Base-by-base conservation (phyloP, 371 early-diverging fungal genomes). In the Rhizopus microsporus region DNA sequence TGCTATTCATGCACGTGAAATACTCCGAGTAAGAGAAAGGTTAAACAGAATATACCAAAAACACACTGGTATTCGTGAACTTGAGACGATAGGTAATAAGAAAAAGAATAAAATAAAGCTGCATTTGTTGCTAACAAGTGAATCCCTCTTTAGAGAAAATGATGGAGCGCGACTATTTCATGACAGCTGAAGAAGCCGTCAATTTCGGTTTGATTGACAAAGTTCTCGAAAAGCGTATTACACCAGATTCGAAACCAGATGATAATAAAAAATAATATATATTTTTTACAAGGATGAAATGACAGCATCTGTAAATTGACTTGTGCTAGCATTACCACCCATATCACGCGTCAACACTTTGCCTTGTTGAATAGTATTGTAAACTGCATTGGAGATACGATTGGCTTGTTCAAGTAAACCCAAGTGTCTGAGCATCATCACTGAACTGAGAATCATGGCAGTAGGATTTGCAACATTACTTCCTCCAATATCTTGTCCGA, bases 1-100 rank as follows among this genome's bases (percentile, higher is more conserved):
- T 66, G 97, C 93, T 8, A 98, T 97, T 57, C 97, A 97, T 62
- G 98, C 98, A 4, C 78, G 92, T 15, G 98, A 98, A 77, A 98
- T 98, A 51, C 76, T 98, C 42, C 85, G 91, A 34, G 87, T 92
- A 0, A 81, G 96, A n/a, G 89, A 90, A 65, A 76, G 91, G 9
- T 72, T 97, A 35, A 98, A 98, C 68, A 61, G 80, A 37, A 87
- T 97, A 30, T 97, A 96, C 63, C 84, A 86, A 51, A 82, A 86
- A 35, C 98, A 97, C 57, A 95, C 96, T 5, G 87, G 87, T 1
- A 79, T 84, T 49, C 90, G 92, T 65, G 83, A 86, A 40, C 56
- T 95, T 12, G 91, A 87, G 17, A 85, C 81, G 12, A 92, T 98
- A 39, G 95, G 92, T 92, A 85, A 62, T 73, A 31, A 29, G 15